Percentiles rank a stretch among this genome's conserved stretches.
Evolutionary conservation across 225 moss, liverwort and hornwort species (phyloP).

Genomic region (Pseudoscleropodium purum): DNA sequence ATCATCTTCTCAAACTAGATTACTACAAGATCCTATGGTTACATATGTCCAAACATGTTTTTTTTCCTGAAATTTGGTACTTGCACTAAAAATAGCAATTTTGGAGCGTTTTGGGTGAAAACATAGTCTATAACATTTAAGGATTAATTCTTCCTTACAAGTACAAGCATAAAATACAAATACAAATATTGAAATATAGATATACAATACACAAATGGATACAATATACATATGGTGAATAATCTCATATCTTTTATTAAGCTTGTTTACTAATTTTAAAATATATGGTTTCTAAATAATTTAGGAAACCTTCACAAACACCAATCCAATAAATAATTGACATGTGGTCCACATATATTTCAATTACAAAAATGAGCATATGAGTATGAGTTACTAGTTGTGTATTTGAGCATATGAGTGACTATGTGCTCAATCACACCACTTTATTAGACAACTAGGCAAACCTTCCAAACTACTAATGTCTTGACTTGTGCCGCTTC

Average conservation of each 20-base stretch:
- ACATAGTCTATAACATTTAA: no score
- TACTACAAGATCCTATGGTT: no score
- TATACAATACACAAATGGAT: no score
- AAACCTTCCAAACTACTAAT: not conserved
- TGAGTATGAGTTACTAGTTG: rapidly evolving
- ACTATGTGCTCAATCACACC: not conserved
- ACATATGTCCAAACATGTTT: no score
- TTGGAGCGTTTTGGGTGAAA: no score
- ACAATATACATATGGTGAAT: not conserved
- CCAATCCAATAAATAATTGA: not conserved
- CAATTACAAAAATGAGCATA: not conserved
- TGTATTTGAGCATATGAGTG: not conserved
- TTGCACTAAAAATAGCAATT: no score
- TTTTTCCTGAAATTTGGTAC: no score
- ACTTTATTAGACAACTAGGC: rapidly evolving
- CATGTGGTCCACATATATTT: rapidly evolving
- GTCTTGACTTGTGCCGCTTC: not conserved
- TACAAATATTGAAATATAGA: no score
- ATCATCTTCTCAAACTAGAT: no score
- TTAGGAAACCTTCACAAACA: not conserved
- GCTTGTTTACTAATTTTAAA: rapidly evolving
- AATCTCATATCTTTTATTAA: not conserved
- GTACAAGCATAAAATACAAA: no score
- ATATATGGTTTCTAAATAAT: not conserved
- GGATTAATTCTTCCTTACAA: no score